phyloP scores from a whole-genome alignment of 257 asterid species.

The Galeopsis tetrahit region DNA sequence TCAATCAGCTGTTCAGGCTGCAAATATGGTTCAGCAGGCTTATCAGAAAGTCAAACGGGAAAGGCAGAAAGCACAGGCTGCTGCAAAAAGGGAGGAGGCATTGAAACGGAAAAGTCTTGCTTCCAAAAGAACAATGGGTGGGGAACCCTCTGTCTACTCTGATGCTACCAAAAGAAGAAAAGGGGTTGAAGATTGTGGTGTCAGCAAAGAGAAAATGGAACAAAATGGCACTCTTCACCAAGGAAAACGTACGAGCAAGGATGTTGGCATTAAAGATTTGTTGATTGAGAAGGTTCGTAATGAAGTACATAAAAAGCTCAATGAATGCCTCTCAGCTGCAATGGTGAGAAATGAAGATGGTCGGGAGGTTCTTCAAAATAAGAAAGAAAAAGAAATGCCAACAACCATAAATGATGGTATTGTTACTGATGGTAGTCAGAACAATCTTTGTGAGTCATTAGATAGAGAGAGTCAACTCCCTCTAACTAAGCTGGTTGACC shows the following conservation, averaged over 20 bases:
- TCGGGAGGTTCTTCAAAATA: slow-evolving; percentile 30
- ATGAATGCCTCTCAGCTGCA: slow-evolving; percentile 37
- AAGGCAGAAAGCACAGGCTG: slow-evolving; percentile 73
- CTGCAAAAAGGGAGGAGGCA: slow-evolving; percentile 60
- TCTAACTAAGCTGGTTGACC: slow-evolving; percentile 35
- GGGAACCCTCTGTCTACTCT: slow-evolving; percentile 38
- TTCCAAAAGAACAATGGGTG: slow-evolving; percentile 49
- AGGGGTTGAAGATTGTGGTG: slow-evolving; percentile 46
- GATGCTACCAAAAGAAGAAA: slow-evolving; percentile 65
- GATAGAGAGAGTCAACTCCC: slow-evolving; percentile 32
- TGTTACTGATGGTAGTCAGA: slow-evolving; percentile 25
- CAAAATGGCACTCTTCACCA: slow-evolving; percentile 30
- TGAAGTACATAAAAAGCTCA: slow-evolving; percentile 47
- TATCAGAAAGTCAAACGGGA: slow-evolving; percentile 76
- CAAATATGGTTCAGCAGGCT: slow-evolving; percentile 74
- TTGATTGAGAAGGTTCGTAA: slow-evolving; percentile 62
- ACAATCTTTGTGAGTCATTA: slow-evolving; percentile 33
- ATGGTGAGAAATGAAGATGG: slow-evolving; percentile 31
- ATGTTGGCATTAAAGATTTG: slow-evolving; percentile 44
- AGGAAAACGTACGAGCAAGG: slow-evolving; percentile 26
- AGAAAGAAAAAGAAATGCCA: slow-evolving; percentile 35
- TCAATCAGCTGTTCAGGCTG: slow-evolving; percentile 66
- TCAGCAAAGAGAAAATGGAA: slow-evolving; percentile 37
- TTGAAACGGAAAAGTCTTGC: slow-evolving; percentile 46
- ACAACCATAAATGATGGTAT: slow-evolving; percentile 12